Percentiles rank a stretch among this genome's conserved stretches.
Evolutionary conservation across 768 basidiomycete genomes (phyloP).

Genomic region (Baorangia bicolor): DNA sequence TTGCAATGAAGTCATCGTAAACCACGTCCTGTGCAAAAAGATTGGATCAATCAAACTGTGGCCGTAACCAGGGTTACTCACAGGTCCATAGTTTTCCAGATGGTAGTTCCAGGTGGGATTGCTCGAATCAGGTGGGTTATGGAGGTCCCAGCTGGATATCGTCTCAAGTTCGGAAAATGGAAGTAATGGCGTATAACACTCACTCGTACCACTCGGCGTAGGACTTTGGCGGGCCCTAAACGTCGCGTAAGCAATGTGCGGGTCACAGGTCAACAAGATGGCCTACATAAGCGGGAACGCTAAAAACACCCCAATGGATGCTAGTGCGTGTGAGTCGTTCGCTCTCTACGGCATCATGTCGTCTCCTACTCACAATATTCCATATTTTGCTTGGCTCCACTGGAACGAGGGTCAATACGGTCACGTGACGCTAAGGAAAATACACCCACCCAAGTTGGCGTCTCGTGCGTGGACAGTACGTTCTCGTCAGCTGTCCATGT

Average conservation of each 20-base stretch:
- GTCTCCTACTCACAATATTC: slow-evolving; percentile 46
- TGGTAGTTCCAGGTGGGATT: slow-evolving; percentile 51
- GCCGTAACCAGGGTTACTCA: slow-evolving; percentile 19
- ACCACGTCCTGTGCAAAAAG: slow-evolving; percentile 36
- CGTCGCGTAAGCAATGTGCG: not conserved
- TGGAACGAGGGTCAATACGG: slow-evolving; percentile 15
- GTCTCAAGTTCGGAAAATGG: not conserved
- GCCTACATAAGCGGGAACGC: slow-evolving; percentile 44
- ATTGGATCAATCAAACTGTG: not conserved
- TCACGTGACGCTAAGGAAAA: not conserved
- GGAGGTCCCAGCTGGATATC: slow-evolving; percentile 37
- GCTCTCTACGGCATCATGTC: not conserved
- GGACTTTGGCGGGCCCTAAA: slow-evolving; percentile 38
- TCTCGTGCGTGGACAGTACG: slow-evolving; percentile 45
- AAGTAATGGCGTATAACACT: slow-evolving; percentile 15
- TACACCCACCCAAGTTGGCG: slow-evolving; percentile 50
- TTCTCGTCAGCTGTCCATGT: slow-evolving; percentile 40
- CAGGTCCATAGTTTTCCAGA: slow-evolving; percentile 44
- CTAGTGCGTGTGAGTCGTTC: slow-evolving; percentile 24
- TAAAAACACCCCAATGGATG: slow-evolving; percentile 52
- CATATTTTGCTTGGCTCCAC: slow-evolving; percentile 55
- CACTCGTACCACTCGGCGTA: slow-evolving; percentile 62
- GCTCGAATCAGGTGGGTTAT: slow-evolving; percentile 33
- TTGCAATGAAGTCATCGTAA: slow-evolving; percentile 59
- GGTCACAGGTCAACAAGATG: not conserved